Percentiles rank a stretch among this genome's conserved stretches.
These are phyloP conservation scores for Suillus clintonianus DNA, from an alignment of 768 basidiomycete genomes.

Conservation along the genomic window DNA sequence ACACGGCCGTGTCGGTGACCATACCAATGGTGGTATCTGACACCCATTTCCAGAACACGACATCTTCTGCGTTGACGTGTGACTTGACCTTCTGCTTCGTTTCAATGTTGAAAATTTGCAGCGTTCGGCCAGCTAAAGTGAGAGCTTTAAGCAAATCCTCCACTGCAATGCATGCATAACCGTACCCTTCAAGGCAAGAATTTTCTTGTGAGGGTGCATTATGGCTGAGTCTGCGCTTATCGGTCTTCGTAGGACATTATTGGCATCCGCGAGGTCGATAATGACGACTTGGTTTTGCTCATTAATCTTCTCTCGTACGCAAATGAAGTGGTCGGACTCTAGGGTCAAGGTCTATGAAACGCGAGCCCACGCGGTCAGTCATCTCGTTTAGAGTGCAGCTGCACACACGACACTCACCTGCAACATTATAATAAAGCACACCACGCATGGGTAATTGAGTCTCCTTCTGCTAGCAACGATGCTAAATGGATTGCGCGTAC, in stretches of 20 bases:
- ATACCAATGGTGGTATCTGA: conserved; percentile 89
- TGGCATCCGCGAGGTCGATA: conserved; percentile 95
- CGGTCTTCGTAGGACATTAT: conserved; percentile 93
- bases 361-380: background rate
- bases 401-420: conserved; percentile 19
- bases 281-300: conserved; percentile 99
- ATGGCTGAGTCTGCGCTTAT: conserved; percentile 99
- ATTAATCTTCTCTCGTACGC: conserved; percentile 92
- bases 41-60: conserved; percentile 99
- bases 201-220: conserved; percentile 97
- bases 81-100: conserved; percentile 98
- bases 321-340: conserved; percentile 98
- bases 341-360: conserved; percentile 80
- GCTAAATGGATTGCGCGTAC: conserved; percentile 47
- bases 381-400: background rate
- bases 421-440: conserved; percentile 19
- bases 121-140: conserved; percentile 78
- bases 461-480: background rate
- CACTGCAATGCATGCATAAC: background rate
- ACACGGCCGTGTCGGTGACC: conserved; percentile 92
- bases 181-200: conserved; percentile 89
- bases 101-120: conserved; percentile 98
- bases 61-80: conserved; percentile 89
- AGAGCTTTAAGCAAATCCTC: conserved; percentile 10
- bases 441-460: conserved; percentile 20